These are phyloP conservation scores for Ilex asprella DNA, from an alignment of 257 asterid genomes.

Conservation along the genomic window DNA sequence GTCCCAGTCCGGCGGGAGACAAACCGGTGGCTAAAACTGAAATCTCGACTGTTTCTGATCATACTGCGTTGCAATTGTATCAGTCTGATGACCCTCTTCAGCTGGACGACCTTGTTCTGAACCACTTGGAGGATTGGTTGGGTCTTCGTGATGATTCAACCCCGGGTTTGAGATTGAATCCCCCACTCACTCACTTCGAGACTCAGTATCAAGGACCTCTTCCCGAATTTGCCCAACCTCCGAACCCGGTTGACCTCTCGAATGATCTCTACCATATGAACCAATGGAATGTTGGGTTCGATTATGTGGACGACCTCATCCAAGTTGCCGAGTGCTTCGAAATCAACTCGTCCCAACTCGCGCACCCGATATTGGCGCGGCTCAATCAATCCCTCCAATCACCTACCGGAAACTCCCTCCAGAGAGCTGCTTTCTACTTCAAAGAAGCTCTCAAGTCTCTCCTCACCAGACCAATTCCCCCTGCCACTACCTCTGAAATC, in stretches of 20 bases:
- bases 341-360: conserved; percentile 71
- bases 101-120: conserved; percentile 71
- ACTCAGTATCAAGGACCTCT: conserved; percentile 21
- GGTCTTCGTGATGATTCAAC: conserved; percentile 60
- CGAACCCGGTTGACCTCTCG: conserved; percentile 22
- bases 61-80: neutral
- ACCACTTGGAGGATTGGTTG: conserved; percentile 62
- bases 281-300: conserved; percentile 48
- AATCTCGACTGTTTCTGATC: conserved; percentile 3
- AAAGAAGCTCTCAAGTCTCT: conserved; percentile 83
- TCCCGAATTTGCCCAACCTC: conserved; percentile 37
- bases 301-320: conserved; percentile 74
- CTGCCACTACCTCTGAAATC: conserved; percentile 45
- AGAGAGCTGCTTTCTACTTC: conserved; percentile 87
- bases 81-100: conserved; percentile 43
- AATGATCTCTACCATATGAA: conserved; percentile 15
- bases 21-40: conserved; percentile 24
- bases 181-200: conserved; percentile 16
- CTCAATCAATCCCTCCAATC: conserved; percentile 70
- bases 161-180: conserved; percentile 1
- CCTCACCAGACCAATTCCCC: conserved; percentile 47
- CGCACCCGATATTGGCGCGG: conserved; percentile 66
- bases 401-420: conserved; percentile 65
- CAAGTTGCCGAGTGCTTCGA: conserved; percentile 85
- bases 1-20: conserved; percentile 51